Percentiles rank a stretch among this genome's conserved stretches.
phyloP scores from a whole-genome alignment of 2,329 filamentous ascomycete genomes.

The Amauroascus niger region DNA sequence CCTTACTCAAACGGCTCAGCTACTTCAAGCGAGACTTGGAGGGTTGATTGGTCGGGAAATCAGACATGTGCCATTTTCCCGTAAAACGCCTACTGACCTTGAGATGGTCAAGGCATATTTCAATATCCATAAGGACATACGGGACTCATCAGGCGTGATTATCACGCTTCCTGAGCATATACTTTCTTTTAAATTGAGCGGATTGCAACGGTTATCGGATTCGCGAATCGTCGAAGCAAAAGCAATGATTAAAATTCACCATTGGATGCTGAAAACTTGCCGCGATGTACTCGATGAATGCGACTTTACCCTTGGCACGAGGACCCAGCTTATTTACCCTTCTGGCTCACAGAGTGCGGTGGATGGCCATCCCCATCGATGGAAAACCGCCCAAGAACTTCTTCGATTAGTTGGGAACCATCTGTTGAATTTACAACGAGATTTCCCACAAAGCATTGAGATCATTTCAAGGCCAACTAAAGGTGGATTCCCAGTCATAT shows the following conservation, averaged over 20 bases:
- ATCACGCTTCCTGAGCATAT: slow-evolving; percentile 55
- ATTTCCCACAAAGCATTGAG: slow-evolving; percentile 43
- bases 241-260: slow-evolving; percentile 44
- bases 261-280: slow-evolving; percentile 41
- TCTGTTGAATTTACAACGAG: slow-evolving; percentile 27
- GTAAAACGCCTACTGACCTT: slow-evolving; percentile 31
- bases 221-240: slow-evolving; percentile 33
- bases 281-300: slow-evolving; percentile 55
- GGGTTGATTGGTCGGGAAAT: slow-evolving; percentile 48
- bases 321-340: slow-evolving; percentile 55
- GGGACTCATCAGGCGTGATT: slow-evolving; percentile 41
- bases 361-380: slow-evolving; percentile 47
- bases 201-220: slow-evolving; percentile 48
- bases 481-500: slow-evolving; percentile 47
- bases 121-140: slow-evolving; percentile 30
- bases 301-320: slow-evolving; percentile 52
- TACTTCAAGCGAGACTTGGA: slow-evolving; percentile 47
- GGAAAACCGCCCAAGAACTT: slow-evolving; percentile 47
- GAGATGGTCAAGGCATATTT: slow-evolving; percentile 27
- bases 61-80: slow-evolving; percentile 51
- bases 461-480: slow-evolving; percentile 31
- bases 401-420: slow-evolving; percentile 36
- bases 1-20: slow-evolving; percentile 50
- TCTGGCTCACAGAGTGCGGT: slow-evolving; percentile 45
- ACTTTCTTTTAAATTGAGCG: slow-evolving; percentile 55